These are phyloP conservation scores for Ustilaginoidea virens DNA, from an alignment of 2,329 filamentous ascomycete genomes.

Conservation along the genomic window DNA sequence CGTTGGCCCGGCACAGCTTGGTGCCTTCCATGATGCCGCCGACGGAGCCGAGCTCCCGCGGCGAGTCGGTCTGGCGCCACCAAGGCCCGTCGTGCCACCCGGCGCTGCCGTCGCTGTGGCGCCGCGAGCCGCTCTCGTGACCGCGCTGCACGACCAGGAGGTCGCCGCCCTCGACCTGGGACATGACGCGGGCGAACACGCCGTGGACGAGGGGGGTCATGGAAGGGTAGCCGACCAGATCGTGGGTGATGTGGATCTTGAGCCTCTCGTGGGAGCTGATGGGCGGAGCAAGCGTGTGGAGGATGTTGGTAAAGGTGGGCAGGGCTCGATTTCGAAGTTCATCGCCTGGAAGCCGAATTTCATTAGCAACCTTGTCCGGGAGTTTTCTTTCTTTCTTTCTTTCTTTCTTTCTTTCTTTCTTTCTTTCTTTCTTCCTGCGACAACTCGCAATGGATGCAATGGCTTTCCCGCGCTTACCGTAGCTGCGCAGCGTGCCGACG, in stretches of 20 bases:
- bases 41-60: slow-evolving; percentile 66
- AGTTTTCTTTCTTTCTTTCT: neutral
- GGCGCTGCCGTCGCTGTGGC: slow-evolving; percentile 40
- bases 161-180: slow-evolving; percentile 96
- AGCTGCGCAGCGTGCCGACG: slow-evolving; percentile 52
- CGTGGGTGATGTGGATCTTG: slow-evolving; percentile 94
- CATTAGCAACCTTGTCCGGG: neutral
- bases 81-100: slow-evolving; percentile 92
- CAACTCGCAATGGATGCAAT: neutral
- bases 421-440: too few species aligned
- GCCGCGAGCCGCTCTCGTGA: slow-evolving; percentile 61
- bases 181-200: slow-evolving; percentile 91
- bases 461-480: slow-evolving; percentile 12
- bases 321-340: slow-evolving; percentile 76
- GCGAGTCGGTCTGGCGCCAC: slow-evolving; percentile 63
- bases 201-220: slow-evolving; percentile 84
- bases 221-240: slow-evolving; percentile 84
- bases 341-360: slow-evolving; percentile 43
- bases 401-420: too few species aligned
- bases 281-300: slow-evolving; percentile 88
- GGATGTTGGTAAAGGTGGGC: slow-evolving; percentile 85
- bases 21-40: slow-evolving; percentile 74
- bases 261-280: slow-evolving; percentile 95
- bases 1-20: slow-evolving; percentile 78
- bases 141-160: slow-evolving; percentile 88